These are phyloP conservation scores for Prunella vulgaris DNA, from an alignment of 257 asterid genomes.

Conservation along the genomic window DNA sequence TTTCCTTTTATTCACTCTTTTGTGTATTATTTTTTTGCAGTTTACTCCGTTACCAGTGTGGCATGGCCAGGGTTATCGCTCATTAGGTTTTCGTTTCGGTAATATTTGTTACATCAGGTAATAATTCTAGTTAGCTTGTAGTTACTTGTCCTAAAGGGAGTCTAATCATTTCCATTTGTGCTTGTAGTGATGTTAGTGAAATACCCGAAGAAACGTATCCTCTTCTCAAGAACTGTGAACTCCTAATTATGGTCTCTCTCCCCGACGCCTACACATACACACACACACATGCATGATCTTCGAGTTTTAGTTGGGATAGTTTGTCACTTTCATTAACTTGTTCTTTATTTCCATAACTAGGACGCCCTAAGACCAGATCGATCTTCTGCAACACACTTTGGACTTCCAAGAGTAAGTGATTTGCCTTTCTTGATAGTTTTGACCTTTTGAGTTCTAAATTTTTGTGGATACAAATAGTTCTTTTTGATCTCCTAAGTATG, in stretches of 20 bases:
- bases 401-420: slow-evolving; percentile 77
- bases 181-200: slow-evolving; percentile 86
- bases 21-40: slow-evolving; percentile 39
- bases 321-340: background rate
- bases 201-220: slow-evolving; percentile 94
- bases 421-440: background rate
- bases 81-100: slow-evolving; percentile 97
- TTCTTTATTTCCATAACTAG: slow-evolving; percentile 31
- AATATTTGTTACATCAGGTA: slow-evolving; percentile 89
- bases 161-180: slow-evolving; percentile 27
- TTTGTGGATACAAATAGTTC: background rate
- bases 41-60: slow-evolving; percentile 92
- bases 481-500: background rate
- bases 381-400: slow-evolving; percentile 91
- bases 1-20: background rate
- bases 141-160: background rate
- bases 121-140: background rate
- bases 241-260: slow-evolving; percentile 74
- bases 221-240: slow-evolving; percentile 77
- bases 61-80: slow-evolving; percentile 89
- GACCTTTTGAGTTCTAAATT: background rate
- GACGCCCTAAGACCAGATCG: slow-evolving; percentile 96
- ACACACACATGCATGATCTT: background rate
- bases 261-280: background rate
- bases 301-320: background rate